phyloP scores from a whole-genome alignment of 257 asterid genomes.

The Solanum habrochaites region DNA sequence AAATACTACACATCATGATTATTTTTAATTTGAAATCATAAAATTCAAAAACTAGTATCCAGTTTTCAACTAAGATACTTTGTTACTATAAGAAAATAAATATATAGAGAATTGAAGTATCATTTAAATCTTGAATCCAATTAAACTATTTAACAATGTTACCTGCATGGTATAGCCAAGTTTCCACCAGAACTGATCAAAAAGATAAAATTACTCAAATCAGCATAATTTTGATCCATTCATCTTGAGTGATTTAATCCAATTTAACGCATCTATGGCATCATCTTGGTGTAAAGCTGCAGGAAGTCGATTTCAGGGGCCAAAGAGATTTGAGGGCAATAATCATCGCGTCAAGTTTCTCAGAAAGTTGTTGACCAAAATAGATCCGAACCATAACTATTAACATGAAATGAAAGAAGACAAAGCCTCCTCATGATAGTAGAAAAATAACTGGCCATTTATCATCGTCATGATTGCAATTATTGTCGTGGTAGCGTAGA shows the following conservation, averaged over 20 bases:
- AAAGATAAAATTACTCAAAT: constrained; percentile 15
- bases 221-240: constrained; percentile 22
- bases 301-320: constrained; percentile 37
- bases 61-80: no score
- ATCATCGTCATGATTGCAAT: not conserved
- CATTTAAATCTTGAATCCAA: not conserved
- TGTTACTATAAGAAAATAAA: not conserved
- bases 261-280: constrained; percentile 23
- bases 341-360: constrained; percentile 14
- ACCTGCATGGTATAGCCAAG: constrained; percentile 27
- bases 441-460: constrained; percentile 31
- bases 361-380: constrained; percentile 26
- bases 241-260: constrained; percentile 14
- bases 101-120: not conserved
- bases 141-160: not conserved
- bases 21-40: no score
- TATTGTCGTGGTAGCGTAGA: constrained; percentile 24
- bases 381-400: constrained; percentile 5
- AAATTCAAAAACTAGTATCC: no score
- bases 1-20: no score
- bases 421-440: constrained; percentile 46
- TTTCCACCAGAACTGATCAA: constrained; percentile 27
- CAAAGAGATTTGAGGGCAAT: constrained; percentile 34
- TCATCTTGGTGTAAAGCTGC: constrained; percentile 35
- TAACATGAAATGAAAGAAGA: constrained; percentile 23